Evolutionary conservation across 139 green algal genomes (phyloP).

Genomic region (Haematococcus sp.): DNA sequence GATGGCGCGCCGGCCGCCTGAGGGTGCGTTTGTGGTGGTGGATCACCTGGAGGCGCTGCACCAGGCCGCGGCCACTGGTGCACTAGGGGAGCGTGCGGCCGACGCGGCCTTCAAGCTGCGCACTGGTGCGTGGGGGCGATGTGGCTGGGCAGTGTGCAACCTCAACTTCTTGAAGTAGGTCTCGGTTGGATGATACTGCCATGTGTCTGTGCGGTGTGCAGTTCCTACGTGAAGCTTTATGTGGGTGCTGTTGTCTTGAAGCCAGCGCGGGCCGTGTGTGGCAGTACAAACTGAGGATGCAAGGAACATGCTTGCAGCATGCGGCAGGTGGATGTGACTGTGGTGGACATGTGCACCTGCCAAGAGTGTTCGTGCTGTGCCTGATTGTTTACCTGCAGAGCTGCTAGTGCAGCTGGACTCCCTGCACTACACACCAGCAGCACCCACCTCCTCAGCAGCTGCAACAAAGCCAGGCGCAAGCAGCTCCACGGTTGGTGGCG

Average conservation of each 20-base stretch:
- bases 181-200: too few species aligned
- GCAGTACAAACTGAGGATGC: too few species aligned
- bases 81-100: background rate
- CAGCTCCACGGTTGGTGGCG: background rate
- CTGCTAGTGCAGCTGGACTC: conserved; percentile 1
- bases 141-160: background rate
- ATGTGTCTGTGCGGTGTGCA: too few species aligned
- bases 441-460: background rate
- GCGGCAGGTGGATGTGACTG: too few species aligned
- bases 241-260: too few species aligned
- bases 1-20: background rate
- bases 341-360: too few species aligned
- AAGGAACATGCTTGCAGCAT: too few species aligned
- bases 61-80: background rate
- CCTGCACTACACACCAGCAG: background rate
- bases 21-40: background rate
- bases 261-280: too few species aligned
- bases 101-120: conserved; percentile 10
- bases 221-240: too few species aligned
- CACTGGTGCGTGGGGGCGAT: background rate
- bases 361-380: too few species aligned
- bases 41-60: background rate
- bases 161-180: too few species aligned
- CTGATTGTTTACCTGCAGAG: too few species aligned
- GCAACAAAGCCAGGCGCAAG: background rate